These are phyloP conservation scores for Bifiguratus adelaidae DNA, from an alignment of 192 early-diverging fungal species.

Conservation along the genomic window DNA sequence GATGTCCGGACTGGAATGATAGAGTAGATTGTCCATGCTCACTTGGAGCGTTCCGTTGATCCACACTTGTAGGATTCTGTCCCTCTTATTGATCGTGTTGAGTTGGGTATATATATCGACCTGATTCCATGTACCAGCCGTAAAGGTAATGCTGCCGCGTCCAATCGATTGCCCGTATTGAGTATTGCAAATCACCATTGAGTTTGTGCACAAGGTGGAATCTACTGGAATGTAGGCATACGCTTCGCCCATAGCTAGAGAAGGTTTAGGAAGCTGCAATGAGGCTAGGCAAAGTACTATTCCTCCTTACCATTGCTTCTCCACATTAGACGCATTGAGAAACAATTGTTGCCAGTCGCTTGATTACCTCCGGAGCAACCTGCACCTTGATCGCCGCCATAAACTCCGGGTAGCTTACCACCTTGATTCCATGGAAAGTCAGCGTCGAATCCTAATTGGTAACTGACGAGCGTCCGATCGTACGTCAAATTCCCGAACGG, in stretches of 20 bases:
- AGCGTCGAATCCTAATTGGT: constrained; percentile 28
- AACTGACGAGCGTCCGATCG: constrained; percentile 28
- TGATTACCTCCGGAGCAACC: constrained; percentile 35
- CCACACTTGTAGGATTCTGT: constrained; percentile 31
- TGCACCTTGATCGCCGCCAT: constrained; percentile 21
- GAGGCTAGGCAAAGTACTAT: neutral
- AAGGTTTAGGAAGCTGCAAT: neutral
- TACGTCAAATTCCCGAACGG: constrained; percentile 25
- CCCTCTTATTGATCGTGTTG: constrained; percentile 17
- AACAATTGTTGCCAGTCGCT: constrained; percentile 28
- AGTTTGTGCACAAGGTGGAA: constrained; percentile 18
- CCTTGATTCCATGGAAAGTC: constrained; percentile 32
- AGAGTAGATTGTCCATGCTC: constrained; percentile 20
- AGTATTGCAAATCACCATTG: constrained; percentile 23
- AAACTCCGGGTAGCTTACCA: constrained; percentile 37
- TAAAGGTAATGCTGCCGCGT: constrained; percentile 31
- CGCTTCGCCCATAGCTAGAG: constrained; percentile 13
- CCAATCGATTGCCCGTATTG: constrained; percentile 37
- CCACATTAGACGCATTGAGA: constrained; percentile 41
- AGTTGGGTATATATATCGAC: constrained; percentile 28
- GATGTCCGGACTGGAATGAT: constrained; percentile 24
- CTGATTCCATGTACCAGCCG: constrained; percentile 17
- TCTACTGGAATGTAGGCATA: constrained; percentile 33
- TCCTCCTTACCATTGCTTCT: constrained; percentile 11
- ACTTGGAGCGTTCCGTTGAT: constrained; percentile 23